Conservation (phyloP, 2,329 filamentous ascomycete species). For the Sporothrix inflata region DNA sequence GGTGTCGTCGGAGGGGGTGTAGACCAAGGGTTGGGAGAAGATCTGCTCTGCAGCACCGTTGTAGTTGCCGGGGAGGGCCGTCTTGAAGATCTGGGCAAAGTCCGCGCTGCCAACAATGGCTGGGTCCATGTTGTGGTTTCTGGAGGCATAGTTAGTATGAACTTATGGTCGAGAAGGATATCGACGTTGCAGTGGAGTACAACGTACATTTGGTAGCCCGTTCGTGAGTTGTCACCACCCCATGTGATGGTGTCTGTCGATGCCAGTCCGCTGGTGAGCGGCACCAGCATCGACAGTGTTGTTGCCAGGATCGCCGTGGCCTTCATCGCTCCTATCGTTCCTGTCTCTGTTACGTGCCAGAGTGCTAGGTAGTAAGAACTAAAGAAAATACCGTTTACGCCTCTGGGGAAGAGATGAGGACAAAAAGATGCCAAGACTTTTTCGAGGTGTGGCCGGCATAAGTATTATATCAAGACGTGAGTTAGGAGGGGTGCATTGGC, state of each 20-base stretch:
- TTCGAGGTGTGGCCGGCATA: background rate
- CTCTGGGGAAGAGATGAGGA: background rate
- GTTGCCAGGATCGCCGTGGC: constrained; percentile 19
- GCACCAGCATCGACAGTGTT: constrained; percentile 40
- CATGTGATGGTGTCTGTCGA: constrained; percentile 62
- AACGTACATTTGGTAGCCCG: constrained; percentile 55
- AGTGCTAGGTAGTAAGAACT: background rate
- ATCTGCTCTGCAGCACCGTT: constrained; percentile 55
- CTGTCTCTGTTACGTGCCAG: background rate
- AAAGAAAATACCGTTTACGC: background rate
- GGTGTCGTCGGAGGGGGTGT: constrained; percentile 44
- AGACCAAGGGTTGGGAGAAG: constrained; percentile 55
- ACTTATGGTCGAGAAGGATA: too few relatives aligned
- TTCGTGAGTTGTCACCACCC: constrained; percentile 59
- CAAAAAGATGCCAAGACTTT: background rate
- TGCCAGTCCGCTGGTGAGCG: constrained; percentile 44
- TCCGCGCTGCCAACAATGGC: constrained; percentile 57
- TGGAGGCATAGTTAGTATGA: constrained; percentile 31
- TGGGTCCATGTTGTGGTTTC: constrained; percentile 67
- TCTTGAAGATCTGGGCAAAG: constrained; percentile 60
- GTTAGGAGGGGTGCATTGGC: background rate
- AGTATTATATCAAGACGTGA: background rate
- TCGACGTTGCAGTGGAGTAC: background rate
- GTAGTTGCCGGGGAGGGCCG: constrained; percentile 56
- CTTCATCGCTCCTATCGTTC: background rate